Base-by-base conservation (phyloP, 148 eudicot species). In the Camellia sinensis region DNA sequence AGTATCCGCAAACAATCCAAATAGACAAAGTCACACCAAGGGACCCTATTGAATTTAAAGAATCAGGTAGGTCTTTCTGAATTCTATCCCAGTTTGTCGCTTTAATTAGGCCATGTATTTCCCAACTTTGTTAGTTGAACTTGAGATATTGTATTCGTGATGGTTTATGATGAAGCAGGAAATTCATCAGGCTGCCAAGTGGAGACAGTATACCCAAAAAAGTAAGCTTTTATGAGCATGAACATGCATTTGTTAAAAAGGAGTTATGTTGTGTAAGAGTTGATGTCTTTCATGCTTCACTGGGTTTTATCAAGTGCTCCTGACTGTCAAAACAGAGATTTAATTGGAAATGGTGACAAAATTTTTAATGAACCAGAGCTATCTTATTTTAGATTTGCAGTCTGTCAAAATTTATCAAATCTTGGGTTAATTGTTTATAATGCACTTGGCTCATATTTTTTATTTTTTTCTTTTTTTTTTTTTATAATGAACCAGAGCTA, bases 1-100 rank as follows among this genome's bases (percentile, higher is more conserved):
- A 73, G 13, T 71, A 71, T 80, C 80, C 68, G 14, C 86, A 76
- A 73, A 75, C 70, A 69, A 45, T 71, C 70, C 85, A 77, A 21
- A 56, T 63, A 50, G 77, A 71, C 18, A 57, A 80, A 66, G 61
- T 65, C 74, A 44, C 81, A 67, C 73, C 90, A 65, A 65, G n/a
- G 40, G 90, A 80, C 14, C 74, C 72, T 64, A 54, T 53, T 74
- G 84, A 83, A 86, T 74, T 82, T 56, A 67, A 65, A 65, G 85
- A 84, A 84, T 76, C 73, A 77, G 76, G 97, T 91, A 90, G 60
- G 91, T 81, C 53, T 78, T 60, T 75, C 65, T 72, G 71, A 77
- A 60, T 50, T 66, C 52, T 68, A 52, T 61, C 78, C 53, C 46
- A 22, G 9, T 76, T 44, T 67, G 53, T 50, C 29, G 69, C 50